These are phyloP conservation scores for Tetraselmis chui DNA, from an alignment of 139 green algal genomes.

Conservation along the genomic window DNA sequence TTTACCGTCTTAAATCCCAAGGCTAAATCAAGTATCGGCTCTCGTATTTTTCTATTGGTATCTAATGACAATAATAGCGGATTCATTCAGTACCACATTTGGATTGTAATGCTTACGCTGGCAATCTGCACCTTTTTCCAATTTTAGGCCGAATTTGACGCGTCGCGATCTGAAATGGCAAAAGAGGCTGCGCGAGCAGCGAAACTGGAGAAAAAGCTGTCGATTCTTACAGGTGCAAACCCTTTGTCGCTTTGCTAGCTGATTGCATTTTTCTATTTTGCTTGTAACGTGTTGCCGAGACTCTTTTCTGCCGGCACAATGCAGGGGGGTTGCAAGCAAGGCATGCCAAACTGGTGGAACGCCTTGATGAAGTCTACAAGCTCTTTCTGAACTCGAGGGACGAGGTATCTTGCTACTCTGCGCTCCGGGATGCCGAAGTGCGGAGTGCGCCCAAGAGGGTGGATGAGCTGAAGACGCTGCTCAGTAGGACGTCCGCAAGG, in stretches of 20 bases:
- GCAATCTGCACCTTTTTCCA: no score
- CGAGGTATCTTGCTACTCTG: neutral
- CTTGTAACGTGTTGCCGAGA: no score
- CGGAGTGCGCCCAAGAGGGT: neutral
- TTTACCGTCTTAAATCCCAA: no score
- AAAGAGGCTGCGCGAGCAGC: neutral
- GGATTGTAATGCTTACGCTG: no score
- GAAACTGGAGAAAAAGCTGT: constrained; percentile 12
- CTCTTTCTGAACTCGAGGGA: neutral
- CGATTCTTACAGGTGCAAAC: neutral
- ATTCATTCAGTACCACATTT: no score
- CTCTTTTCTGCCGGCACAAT: no score
- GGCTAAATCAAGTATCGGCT: no score
- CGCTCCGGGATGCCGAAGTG: neutral
- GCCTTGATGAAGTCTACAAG: neutral
- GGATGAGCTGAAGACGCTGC: neutral
- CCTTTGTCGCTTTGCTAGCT: no score
- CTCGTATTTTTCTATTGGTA: no score
- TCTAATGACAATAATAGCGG: no score
- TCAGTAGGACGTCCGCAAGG: neutral
- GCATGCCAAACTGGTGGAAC: neutral
- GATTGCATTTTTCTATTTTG: no score
- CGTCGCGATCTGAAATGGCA: neutral
- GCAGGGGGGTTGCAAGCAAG: neutral
- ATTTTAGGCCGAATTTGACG: neutral